phyloP scores from a whole-genome alignment of 805 yeast genomes.

The Geotrichum ghanense region DNA sequence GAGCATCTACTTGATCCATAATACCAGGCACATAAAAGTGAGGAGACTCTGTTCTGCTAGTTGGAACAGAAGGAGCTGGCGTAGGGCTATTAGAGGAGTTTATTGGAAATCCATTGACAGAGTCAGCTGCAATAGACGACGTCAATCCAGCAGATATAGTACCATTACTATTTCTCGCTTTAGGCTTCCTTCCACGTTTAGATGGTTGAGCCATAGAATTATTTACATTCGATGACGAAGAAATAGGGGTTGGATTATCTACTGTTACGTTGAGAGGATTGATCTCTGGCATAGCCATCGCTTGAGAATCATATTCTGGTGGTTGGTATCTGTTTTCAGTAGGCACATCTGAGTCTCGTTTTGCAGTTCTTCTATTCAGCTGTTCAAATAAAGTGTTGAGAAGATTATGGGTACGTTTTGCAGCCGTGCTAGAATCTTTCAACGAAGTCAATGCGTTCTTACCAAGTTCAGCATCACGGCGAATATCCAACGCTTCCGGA shows the following conservation, averaged over 20 bases:
- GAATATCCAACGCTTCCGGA: constrained; percentile 29
- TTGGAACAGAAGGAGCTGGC: neutral
- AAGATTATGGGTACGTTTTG: constrained; percentile 67
- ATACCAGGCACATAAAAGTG: constrained; percentile 60
- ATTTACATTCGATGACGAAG: neutral
- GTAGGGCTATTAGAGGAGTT: neutral
- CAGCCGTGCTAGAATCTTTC: constrained; percentile 67
- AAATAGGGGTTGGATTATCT: neutral
- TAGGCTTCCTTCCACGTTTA: neutral
- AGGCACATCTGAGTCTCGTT: constrained; percentile 3
- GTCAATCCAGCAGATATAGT: neutral
- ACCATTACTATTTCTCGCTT: neutral
- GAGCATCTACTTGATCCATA: constrained; percentile 75
- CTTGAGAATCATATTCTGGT: neutral
- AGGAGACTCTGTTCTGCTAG: constrained; percentile 4
- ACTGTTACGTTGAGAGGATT: neutral
- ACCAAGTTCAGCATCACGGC: constrained; percentile 73
- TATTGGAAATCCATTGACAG: neutral
- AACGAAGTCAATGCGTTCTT: constrained; percentile 58
- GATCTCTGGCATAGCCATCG: neutral
- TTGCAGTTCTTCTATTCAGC: constrained; percentile 17
- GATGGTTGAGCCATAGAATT: neutral
- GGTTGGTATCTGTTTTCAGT: neutral
- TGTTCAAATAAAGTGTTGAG: constrained; percentile 47
- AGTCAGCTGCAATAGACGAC: neutral